Evolutionary conservation across 1,284 basidiomycete species (phyloP), one percentile per base, ranked within the genome.

Genomic region (Ganoderma leucocontextum): DNA sequence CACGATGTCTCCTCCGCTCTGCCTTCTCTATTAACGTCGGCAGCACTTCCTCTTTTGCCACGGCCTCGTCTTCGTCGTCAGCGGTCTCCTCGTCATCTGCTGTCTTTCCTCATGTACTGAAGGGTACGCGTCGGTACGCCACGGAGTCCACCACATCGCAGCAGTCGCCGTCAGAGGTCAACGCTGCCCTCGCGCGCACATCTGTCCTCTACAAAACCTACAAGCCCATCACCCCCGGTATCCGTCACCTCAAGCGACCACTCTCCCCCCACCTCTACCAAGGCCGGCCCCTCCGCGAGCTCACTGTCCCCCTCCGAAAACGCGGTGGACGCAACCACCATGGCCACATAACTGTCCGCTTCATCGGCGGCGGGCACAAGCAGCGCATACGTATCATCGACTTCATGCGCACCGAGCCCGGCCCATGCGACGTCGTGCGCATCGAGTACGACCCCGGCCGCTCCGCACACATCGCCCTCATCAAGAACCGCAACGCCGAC

Each of bases 391-490:
- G 98, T 36, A 85, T 92, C 53, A 84, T 99, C 68, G 98, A 99
- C 82, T 99, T 98, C 78, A 86, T 87, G 82, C 89, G 95, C 62
- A 82, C 81, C 60, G 90, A 92, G 71, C 81, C 88, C 0, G 97
- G 97, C 8, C 84, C 92, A 53, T 94, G 96, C 78, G 91, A 95
- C 73, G 96, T 99, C 55, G 87, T 97, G 17, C 89, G 97, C 55
- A 94, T 99, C 75, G 97, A 99, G 82, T 99, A 98, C 79, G 97
- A 99, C 83, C 97, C 97, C 0, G 94, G 95, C 39, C 87, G 97
- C 62, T 94, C 92, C 55, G 95, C 95, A 4, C 98, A 99, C 80
- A 97, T 99, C 76, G 97, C 97, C 1, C 87, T 99, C 64, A 78
- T 99, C 73, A 85, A 87, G 75, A 89, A 86, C 78, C 84, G 90